These are phyloP conservation scores for Lactifluus rugatus DNA, from an alignment of 768 basidiomycete genomes.

Conservation along the genomic window DNA sequence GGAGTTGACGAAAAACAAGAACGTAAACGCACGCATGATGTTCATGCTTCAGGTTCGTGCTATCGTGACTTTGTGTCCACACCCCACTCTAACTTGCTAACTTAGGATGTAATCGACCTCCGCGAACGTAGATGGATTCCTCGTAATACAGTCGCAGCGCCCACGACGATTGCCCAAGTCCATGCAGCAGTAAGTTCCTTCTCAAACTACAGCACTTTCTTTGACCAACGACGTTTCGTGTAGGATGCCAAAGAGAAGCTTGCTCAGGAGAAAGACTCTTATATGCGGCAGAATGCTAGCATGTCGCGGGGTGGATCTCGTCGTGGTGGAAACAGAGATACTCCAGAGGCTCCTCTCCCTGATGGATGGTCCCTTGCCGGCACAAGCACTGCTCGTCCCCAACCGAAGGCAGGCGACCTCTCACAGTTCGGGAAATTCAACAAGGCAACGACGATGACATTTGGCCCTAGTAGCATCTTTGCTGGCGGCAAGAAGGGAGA, in stretches of 20 bases:
- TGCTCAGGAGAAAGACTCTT: conserved; percentile 64
- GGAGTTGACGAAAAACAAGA: conserved; percentile 61
- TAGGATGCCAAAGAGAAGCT: conserved; percentile 88
- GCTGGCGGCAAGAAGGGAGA: conserved; percentile 56
- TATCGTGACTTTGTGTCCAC: neutral
- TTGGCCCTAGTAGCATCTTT: conserved; percentile 90
- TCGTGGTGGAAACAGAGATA: conserved; percentile 64
- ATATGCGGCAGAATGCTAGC: conserved; percentile 47
- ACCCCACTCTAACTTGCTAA: conserved; percentile 1
- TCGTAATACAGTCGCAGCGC: conserved; percentile 63
- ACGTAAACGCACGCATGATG: conserved; percentile 78
- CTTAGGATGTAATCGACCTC: conserved; percentile 83
- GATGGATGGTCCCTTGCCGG: conserved; percentile 12
- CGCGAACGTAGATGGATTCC: conserved; percentile 74
- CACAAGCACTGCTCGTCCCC: conserved; percentile 35
- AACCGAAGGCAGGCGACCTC: conserved; percentile 75
- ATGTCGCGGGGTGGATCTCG: conserved; percentile 90
- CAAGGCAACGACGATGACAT: conserved; percentile 53
- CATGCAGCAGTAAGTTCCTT: conserved; percentile 63
- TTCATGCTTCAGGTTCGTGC: conserved; percentile 86
- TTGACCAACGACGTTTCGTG: neutral
- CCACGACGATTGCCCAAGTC: conserved; percentile 75
- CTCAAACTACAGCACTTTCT: neutral
- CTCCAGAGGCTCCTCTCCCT: conserved; percentile 37
- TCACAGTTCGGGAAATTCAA: conserved; percentile 84